Conservation (phyloP, 257 asterid species). For the Petunia secreta region DNA sequence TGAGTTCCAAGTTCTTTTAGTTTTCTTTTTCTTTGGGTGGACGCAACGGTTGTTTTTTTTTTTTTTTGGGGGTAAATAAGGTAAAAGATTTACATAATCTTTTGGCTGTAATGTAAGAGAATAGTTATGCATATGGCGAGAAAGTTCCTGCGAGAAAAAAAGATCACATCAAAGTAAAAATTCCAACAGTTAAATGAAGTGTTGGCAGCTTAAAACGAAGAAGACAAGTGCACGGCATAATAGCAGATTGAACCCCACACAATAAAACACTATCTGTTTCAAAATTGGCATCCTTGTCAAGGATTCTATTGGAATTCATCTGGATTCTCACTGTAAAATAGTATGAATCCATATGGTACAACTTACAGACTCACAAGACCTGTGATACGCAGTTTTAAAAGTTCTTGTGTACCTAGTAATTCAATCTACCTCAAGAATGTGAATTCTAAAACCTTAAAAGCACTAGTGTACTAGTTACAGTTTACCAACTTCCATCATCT, state of each 20-base stretch:
- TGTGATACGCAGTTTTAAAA: neutral
- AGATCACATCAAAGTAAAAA: too few relatives aligned
- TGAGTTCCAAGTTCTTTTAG: too few relatives aligned
- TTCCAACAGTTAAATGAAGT: neutral
- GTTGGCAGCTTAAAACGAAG: neutral
- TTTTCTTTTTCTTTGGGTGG: too few relatives aligned
- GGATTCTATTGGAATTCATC: neutral
- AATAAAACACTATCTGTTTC: neutral
- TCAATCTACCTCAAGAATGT: neutral
- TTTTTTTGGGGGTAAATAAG: too few relatives aligned
- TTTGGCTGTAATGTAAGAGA: too few relatives aligned
- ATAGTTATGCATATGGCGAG: too few relatives aligned
- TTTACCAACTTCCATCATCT: neutral
- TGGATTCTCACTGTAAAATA: neutral
- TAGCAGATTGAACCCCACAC: neutral
- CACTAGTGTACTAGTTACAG: neutral
- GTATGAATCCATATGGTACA: neutral
- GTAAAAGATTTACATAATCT: too few relatives aligned
- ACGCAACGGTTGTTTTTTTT: too few relatives aligned
- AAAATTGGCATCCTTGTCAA: slow-evolving; percentile 22
- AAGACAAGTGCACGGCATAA: neutral
- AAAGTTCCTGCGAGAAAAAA: too few relatives aligned
- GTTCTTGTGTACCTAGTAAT: too few relatives aligned
- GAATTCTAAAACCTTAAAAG: neutral
- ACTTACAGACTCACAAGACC: slow-evolving; percentile 4